Evolutionary conservation across 805 yeast species (phyloP), one percentile per base, ranked within the genome.

Genomic region (Kuraishia molischiana): DNA sequence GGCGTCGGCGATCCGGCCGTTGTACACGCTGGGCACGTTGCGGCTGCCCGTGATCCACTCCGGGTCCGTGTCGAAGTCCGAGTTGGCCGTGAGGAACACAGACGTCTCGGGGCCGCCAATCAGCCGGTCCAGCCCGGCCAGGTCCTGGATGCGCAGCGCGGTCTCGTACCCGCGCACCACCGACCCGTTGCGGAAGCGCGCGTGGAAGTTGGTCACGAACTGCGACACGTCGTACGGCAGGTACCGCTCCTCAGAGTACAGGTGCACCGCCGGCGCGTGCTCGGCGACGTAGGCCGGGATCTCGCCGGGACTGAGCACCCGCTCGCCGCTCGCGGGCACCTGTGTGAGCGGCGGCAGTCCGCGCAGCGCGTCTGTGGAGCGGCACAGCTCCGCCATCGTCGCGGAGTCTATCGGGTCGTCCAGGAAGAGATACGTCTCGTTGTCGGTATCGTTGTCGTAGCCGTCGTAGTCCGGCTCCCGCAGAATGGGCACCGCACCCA

Each of bases 161-260:
- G 45, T 37, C 5, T 57, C 51, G 10, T 45, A 46, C 9, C 47
- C 47, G 2, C 52, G 47, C 2, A 66, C 45, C 3, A 53, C 49
- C 0, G 77, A 55, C 2, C 80, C 82, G 48, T 74, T 67, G 6
- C 47, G 53, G 46, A 67, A 71, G 17, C 68, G 68, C 17, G 81
- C 67, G 44, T 70, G 72, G 59, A 85, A 83, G 52, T 85, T 73
- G 5, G 61, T 59, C 5, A 85, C 87, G 53, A 59, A 90, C 17
- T 81, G 73, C 21, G 65, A 69, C 29, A 87, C 69, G 50, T 86
- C 94, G 48, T 85, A 85, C 0, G 98, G 95, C 46, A 82, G 63
- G 52, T 89, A 90, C 38, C 66, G 59, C 50, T 90, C 98, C 52
- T 90, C 98, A 1, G 94, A 78, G 61, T 90, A 89, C 9, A 90